Conservation (phyloP, 176 grass and related monocot species). For the Oryza rufipogon region DNA sequence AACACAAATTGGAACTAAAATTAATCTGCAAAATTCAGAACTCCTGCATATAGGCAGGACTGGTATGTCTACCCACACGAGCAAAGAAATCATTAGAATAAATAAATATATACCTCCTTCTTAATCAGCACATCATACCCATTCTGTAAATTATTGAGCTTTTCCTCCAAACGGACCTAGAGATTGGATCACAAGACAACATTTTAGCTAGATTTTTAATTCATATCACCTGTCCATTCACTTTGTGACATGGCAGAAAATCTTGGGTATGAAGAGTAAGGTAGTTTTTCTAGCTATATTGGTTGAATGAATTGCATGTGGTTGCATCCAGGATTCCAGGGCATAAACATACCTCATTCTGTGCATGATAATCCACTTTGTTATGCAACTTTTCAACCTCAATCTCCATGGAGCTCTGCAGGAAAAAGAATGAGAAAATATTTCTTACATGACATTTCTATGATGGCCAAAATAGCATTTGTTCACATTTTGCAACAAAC, state of each 20-base stretch:
- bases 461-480: slow-evolving; percentile 10
- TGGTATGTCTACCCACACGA: slow-evolving; percentile 17
- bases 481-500: slow-evolving; percentile 9
- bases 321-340: slow-evolving; percentile 16
- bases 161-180: slow-evolving; percentile 62
- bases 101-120: slow-evolving; percentile 65
- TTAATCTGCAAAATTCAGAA: slow-evolving; percentile 20
- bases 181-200: slow-evolving; percentile 1
- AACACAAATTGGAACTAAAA: slow-evolving; percentile 31
- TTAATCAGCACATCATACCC: slow-evolving; percentile 58
- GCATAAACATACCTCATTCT: slow-evolving; percentile 59
- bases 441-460: slow-evolving; percentile 35
- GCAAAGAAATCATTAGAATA: slow-evolving; percentile 36
- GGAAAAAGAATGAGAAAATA: slow-evolving; percentile 18
- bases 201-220: slow-evolving; percentile 29
- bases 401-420: slow-evolving; percentile 59
- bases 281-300: slow-evolving; percentile 27
- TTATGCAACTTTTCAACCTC: slow-evolving; percentile 63
- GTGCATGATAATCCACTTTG: slow-evolving; percentile 50
- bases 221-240: slow-evolving; percentile 9
- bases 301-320: slow-evolving; percentile 16
- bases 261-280: slow-evolving; percentile 17
- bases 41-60: slow-evolving; percentile 1
- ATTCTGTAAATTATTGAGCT: slow-evolving; percentile 65
- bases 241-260: slow-evolving; percentile 16